Percentiles rank a stretch among this genome's conserved stretches.
Evolutionary conservation across 176 grass and related monocot genomes (phyloP).

Genomic region (Lolium rigidum): DNA sequence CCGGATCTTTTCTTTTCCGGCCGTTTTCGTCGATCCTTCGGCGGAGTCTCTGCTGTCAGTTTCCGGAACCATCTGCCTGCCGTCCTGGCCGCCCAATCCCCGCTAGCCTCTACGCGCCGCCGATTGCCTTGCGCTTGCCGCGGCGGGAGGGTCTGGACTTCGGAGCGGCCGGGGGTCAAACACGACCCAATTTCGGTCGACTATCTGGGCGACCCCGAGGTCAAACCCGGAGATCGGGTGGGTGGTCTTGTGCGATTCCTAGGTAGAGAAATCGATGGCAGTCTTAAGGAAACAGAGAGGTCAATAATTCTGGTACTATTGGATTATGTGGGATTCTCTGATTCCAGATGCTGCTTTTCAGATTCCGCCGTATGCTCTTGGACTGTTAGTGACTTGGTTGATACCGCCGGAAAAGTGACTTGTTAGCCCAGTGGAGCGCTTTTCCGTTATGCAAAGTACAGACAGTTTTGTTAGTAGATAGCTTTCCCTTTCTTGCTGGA

Average conservation of each 20-base stretch:
- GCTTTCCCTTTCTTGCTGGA: conserved; percentile 37
- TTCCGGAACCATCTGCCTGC: conserved; percentile 9
- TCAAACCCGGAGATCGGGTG: conserved; percentile 30
- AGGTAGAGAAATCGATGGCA: neutral
- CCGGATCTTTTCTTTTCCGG: neutral
- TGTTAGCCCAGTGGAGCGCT: neutral
- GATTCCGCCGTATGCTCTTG: conserved; percentile 34
- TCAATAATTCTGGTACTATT: neutral
- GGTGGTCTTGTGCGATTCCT: neutral
- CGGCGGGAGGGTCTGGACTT: neutral
- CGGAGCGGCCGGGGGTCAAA: conserved; percentile 1
- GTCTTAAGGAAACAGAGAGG: neutral
- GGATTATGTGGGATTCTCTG: conserved; percentile 10
- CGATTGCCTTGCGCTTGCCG: neutral
- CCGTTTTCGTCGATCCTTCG: conserved; percentile 21
- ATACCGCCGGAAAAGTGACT: conserved; percentile 40
- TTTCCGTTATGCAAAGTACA: conserved; percentile 46
- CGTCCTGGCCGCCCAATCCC: neutral
- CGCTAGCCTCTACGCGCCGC: neutral
- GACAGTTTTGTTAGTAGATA: conserved; percentile 42
- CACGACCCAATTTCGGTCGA: neutral
- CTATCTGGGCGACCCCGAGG: neutral
- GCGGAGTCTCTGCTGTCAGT: neutral
- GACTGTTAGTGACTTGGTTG: neutral
- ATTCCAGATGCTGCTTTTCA: conserved; percentile 37